Conservation (phyloP, 768 basidiomycete species). For the Megacollybia marginata region DNA sequence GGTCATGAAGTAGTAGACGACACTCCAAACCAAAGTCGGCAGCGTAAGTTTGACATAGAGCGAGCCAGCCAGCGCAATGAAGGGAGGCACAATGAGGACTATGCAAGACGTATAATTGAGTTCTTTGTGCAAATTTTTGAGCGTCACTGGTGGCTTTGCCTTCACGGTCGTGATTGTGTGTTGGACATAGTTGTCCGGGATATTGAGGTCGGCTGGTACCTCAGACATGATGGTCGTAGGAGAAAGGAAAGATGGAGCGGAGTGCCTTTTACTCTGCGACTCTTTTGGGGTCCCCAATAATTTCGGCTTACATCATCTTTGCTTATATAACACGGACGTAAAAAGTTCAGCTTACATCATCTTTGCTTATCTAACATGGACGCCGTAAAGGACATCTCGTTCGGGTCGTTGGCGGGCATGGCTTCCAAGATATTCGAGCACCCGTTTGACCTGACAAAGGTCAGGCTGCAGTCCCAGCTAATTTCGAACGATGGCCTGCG, state of each 20-base stretch:
- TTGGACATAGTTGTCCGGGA: slow-evolving; percentile 80
- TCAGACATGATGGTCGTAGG: background rate
- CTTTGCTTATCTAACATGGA: slow-evolving; percentile 9
- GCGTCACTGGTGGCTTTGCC: slow-evolving; percentile 58
- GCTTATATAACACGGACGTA: slow-evolving; percentile 16
- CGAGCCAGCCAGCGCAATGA: slow-evolving; percentile 68
- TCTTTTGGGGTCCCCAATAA: too few relatives aligned
- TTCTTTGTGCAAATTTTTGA: slow-evolving; percentile 50
- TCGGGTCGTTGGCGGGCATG: slow-evolving; percentile 73
- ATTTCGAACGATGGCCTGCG: slow-evolving; percentile 47
- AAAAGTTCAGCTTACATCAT: too few relatives aligned
- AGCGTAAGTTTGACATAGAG: slow-evolving; percentile 55
- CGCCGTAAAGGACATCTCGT: slow-evolving; percentile 38
- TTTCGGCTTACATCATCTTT: too few relatives aligned
- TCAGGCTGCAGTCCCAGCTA: slow-evolving; percentile 84
- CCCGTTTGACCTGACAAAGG: slow-evolving; percentile 90
- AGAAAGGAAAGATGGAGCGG: too few relatives aligned
- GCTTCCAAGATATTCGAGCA: slow-evolving; percentile 85
- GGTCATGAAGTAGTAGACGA: slow-evolving; percentile 70
- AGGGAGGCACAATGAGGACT: slow-evolving; percentile 68
- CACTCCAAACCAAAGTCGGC: slow-evolving; percentile 66
- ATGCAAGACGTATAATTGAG: slow-evolving; percentile 72
- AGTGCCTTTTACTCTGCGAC: too few relatives aligned
- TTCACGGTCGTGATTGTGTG: slow-evolving; percentile 66
- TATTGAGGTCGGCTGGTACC: slow-evolving; percentile 44